These are phyloP conservation scores for Mycena rosella DNA, from an alignment of 768 basidiomycete species.

Conservation along the genomic window DNA sequence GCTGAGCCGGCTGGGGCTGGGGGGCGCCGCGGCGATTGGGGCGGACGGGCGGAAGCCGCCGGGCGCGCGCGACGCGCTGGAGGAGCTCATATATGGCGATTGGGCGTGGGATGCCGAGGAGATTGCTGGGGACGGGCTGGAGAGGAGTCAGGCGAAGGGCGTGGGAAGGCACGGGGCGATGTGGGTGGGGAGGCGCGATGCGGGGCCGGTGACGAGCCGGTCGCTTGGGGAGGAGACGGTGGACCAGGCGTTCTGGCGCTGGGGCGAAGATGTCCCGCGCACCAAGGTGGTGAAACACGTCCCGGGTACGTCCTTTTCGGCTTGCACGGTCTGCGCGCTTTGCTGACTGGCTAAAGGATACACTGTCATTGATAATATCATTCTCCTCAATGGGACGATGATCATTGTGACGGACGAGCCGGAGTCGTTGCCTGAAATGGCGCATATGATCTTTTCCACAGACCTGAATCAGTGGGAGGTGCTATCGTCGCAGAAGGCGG, in stretches of 20 bases:
- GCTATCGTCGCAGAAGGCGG: slow-evolving; percentile 65
- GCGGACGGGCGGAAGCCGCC: slow-evolving; percentile 62
- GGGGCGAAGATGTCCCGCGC: slow-evolving; percentile 68
- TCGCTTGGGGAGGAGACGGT: slow-evolving; percentile 53
- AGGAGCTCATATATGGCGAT: slow-evolving; percentile 74
- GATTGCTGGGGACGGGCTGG: slow-evolving; percentile 67
- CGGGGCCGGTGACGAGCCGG: slow-evolving; percentile 42
- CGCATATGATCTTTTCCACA: slow-evolving; percentile 62
- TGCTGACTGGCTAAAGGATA: slow-evolving; percentile 65
- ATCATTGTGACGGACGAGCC: slow-evolving; percentile 81
- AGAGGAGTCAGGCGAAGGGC: slow-evolving; percentile 58
- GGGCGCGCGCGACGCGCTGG: slow-evolving; percentile 69
- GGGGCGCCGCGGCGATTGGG: slow-evolving; percentile 51
- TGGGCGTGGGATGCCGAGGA: slow-evolving; percentile 76
- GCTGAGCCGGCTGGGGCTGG: slow-evolving; percentile 55
- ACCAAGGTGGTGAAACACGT: slow-evolving; percentile 73
- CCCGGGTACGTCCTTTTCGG: slow-evolving; percentile 61
- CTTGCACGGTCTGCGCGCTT: slow-evolving; percentile 9
- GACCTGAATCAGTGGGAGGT: slow-evolving; percentile 69
- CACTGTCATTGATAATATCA: slow-evolving; percentile 87
- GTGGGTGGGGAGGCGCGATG: slow-evolving; percentile 54
- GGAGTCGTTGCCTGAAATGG: slow-evolving; percentile 68
- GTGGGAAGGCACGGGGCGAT: slow-evolving; percentile 57
- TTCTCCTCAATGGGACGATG: slow-evolving; percentile 77
- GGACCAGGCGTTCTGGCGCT: slow-evolving; percentile 66